Evolutionary conservation across 441 rosid genomes (phyloP), one percentile per base, ranked within the genome.

Genomic region (Populus trichocarpa): DNA sequence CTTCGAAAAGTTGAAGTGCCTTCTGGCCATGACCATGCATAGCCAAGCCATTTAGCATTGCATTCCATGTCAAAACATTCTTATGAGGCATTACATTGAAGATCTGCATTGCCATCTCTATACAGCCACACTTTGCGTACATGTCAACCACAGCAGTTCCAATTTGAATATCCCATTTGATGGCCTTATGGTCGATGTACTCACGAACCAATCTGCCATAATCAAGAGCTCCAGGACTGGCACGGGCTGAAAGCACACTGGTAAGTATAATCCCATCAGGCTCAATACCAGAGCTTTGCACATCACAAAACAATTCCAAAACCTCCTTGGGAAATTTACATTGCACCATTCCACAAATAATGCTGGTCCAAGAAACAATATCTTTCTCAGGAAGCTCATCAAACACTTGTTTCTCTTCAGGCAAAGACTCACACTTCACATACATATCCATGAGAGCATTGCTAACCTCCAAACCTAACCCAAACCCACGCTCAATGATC

Each of bases 401-500:
- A 81, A 93, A 92, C 36, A 89, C 87, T 76, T 73, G 81, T 59
- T 83, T 67, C 0, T 95, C 98, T 2, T 83, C 89, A 70, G 73
- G 82, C 80, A 85, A 74, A 76, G 72, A 77, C 38, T 88, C 86
- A 76, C 86, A 85, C 83, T 92, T 93, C 28, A 95, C 96, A 81
- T 89, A 90, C 95, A 90, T 87, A 81, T 92, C 95, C 10, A 93
- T 81, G 64, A 93, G 92, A 40, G 97, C 95, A 84, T 93, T 90
- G 75, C 81, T 83, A 80, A 87, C 89, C 20, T 88, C 90, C 78
- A 89, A 84, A 83, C 87, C 87, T 12, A 83, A 87, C 9, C 87
- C 92, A 23, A 87, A 82, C 16, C 84, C 87, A 2, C 69, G 81
- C 72, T 84, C 85, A 8, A 85, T 78, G 59, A 87, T 88, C 87